Conservation (phyloP, 495 filamentous ascomycete genomes). For the Xylaria grammica region DNA sequence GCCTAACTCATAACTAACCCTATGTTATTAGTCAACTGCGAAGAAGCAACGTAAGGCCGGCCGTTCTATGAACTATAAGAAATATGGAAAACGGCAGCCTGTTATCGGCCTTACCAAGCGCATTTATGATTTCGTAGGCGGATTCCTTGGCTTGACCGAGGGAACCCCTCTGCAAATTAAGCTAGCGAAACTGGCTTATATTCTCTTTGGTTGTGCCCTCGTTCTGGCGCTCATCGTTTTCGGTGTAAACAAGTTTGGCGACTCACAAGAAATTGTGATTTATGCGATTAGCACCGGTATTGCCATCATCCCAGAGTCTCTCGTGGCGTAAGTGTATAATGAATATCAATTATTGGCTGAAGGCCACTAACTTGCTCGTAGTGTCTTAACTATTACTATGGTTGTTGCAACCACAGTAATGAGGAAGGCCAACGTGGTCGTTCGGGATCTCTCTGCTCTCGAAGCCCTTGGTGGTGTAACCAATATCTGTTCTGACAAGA, state of each 20-base stretch:
- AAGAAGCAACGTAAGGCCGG: constrained; percentile 65
- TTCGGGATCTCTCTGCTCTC: constrained; percentile 76
- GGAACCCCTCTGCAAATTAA: constrained; percentile 86
- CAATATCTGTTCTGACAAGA: constrained; percentile 90
- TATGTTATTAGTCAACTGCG: constrained; percentile 42
- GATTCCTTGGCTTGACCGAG: constrained; percentile 74
- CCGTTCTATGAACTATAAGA: constrained; percentile 66
- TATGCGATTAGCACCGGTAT: constrained; percentile 79
- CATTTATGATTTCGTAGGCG: constrained; percentile 66
- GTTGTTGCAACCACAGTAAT: constrained; percentile 80
- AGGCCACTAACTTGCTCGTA: constrained; percentile 21
- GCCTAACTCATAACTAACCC: neutral
- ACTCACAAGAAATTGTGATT: constrained; percentile 74
- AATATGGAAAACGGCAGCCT: constrained; percentile 64
- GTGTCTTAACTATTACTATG: constrained; percentile 73
- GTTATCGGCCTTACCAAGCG: constrained; percentile 62
- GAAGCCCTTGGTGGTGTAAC: constrained; percentile 85
- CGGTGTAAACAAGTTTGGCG: constrained; percentile 72
- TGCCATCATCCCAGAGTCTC: constrained; percentile 73
- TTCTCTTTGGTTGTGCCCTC: constrained; percentile 76
- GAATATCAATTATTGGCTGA: neutral
- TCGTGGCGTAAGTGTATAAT: constrained; percentile 58
- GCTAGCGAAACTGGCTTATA: constrained; percentile 74
- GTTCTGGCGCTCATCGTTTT: constrained; percentile 81
- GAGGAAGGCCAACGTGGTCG: constrained; percentile 76